These are phyloP conservation scores for Diaporthe longicolla DNA, from an alignment of 2,329 filamentous ascomycete genomes.

Conservation along the genomic window DNA sequence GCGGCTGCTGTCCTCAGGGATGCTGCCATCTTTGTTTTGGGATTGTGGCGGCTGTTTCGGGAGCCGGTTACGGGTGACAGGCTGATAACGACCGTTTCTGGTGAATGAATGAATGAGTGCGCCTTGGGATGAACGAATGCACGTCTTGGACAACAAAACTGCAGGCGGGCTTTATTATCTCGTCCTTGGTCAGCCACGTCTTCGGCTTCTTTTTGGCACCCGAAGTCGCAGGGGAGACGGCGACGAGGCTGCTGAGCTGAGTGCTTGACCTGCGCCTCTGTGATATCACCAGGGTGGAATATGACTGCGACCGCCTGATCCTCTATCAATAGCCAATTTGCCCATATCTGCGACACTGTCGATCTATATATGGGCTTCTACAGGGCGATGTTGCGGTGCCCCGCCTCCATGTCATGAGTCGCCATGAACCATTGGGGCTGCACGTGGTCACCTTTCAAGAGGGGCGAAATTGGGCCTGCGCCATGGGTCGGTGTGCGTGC, in stretches of 20 bases:
- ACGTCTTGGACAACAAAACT: not conserved
- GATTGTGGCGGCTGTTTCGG: constrained; percentile 13
- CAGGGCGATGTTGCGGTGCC: constrained; percentile 21
- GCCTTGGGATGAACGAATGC: constrained; percentile 20
- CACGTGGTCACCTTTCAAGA: constrained; percentile 13
- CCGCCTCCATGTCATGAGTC: constrained; percentile 24
- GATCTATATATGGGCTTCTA: constrained; percentile 31
- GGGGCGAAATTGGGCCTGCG: not conserved
- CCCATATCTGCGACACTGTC: constrained; percentile 27
- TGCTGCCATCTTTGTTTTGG: constrained; percentile 16
- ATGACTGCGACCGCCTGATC: constrained; percentile 1
- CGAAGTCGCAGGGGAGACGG: constrained; percentile 6
- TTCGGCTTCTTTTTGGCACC: not conserved
- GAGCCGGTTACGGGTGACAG: not conserved
- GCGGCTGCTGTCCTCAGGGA: constrained; percentile 26
- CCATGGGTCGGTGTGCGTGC: constrained; percentile 8
- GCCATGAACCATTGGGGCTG: constrained; percentile 22
- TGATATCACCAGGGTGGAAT: constrained; percentile 22
- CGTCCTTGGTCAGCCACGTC: not conserved
- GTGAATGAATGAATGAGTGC: not conserved
- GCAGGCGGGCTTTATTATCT: constrained; percentile 23
- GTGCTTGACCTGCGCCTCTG: not conserved
- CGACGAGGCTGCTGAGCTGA: constrained; percentile 8
- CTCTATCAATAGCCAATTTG: constrained; percentile 20
- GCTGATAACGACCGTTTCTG: not conserved